Percentiles rank a stretch among this genome's conserved stretches.
Evolutionary conservation across 495 filamentous ascomycete species (phyloP).

Genomic region (Entonaema liquescens): DNA sequence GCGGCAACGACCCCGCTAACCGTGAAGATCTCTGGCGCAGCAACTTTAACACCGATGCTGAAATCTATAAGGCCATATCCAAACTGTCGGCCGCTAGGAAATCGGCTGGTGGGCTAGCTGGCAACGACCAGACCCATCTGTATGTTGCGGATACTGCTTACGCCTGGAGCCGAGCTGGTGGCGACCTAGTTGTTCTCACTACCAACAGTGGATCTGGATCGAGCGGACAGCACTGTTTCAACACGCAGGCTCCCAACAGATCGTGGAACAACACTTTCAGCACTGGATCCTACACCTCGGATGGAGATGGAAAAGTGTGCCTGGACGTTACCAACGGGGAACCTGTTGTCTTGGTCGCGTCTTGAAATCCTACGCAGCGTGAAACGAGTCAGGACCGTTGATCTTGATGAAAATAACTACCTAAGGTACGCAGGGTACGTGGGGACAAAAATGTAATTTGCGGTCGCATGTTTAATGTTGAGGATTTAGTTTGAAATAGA

Average conservation of each 20-base stretch:
- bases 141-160: conserved; percentile 51
- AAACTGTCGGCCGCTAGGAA: conserved; percentile 47
- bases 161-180: conserved; percentile 51
- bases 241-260: conserved; percentile 44
- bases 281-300: conserved; percentile 30
- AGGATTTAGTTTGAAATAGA: neutral
- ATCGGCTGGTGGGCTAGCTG: conserved; percentile 50
- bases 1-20: conserved; percentile 67
- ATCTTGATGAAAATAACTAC: neutral
- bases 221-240: conserved; percentile 47
- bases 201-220: conserved; percentile 52
- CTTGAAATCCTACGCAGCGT: conserved; percentile 10
- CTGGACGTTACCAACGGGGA: conserved; percentile 35
- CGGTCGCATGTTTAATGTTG: neutral
- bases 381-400: neutral
- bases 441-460: neutral
- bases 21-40: conserved; percentile 80
- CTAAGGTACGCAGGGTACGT: neutral
- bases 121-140: conserved; percentile 51
- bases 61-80: conserved; percentile 63
- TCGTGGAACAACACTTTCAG: conserved; percentile 43
- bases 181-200: conserved; percentile 52
- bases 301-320: conserved; percentile 39
- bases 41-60: conserved; percentile 64
- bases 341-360: conserved; percentile 41